Base-by-base conservation (phyloP, 768 basidiomycete genomes). In the Lanmaoa rubissima region DNA sequence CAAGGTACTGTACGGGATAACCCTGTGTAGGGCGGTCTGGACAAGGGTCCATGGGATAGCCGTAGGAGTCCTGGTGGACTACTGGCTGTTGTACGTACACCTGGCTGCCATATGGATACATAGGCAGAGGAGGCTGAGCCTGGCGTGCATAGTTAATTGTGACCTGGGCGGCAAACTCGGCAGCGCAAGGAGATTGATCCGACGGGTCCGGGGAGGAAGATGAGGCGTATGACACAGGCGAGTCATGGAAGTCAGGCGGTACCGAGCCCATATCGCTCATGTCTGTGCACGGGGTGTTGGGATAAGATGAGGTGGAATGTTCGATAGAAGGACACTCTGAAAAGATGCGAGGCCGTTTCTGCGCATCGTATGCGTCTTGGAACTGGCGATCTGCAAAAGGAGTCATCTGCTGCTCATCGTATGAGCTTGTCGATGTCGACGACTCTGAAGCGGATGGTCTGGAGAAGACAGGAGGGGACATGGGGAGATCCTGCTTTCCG, bases 141-240 rank as follows among this genome's bases (percentile, higher is more conserved):
- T 46, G 55, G 46, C 13, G 48, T 40, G 34, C 5, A 40, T 61
- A 57, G 13, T 51, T 61, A 21, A 38, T 31, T 31, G 28, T 19
- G 36, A 47, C 49, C 11, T 48, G 51, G 45, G 35, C 38, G 17
- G 48, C 4, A 50, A 56, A 48, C 10, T 69, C 67, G 39, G 51
- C 34, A 31, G 54, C 28, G 44, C 51, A 48, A 31, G 63, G 55
- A 3, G 69, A 61, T 26, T 67, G 69, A 51, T 70, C 69, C 56
- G 69, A 59, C 11, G 39, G 53, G 24, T 46, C 58, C 13, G 69
- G 60, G 17, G 65, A 69, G 32, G 68, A 62, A 26, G 68, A 65
- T 19, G 68, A 64, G 13, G 63, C 56, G 36, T 53, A 32, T 9
- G 63, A 62, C 42, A 35, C 50, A 3, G 65, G 59, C 21, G 68